Base-by-base conservation (phyloP, 768 basidiomycete genomes). In the Lactarius sp. region DNA sequence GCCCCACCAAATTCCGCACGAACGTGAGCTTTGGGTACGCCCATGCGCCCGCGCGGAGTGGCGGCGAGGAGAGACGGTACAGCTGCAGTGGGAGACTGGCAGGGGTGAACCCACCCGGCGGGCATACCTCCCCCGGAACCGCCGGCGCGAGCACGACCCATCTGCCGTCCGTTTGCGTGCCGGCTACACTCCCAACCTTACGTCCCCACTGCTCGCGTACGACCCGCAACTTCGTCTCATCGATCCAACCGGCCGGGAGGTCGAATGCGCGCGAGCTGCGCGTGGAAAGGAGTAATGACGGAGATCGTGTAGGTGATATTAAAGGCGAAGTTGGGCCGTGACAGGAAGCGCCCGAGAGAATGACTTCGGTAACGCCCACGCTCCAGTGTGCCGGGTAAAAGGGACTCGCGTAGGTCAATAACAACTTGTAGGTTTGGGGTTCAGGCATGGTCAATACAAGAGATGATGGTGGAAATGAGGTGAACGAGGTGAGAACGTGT, bases 301-400 rank as follows among this genome's bases (percentile, higher is more conserved):
- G 73, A 72, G 87, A 77, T 33, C 80, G 74, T 14, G 71, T 67
- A 2, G 68, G 62, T 36, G 54, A 67, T 59, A 59, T 54, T 58
- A 69, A 64, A 61, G 60, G 31, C 59, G 44, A 27, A 34, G 57
- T 34, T 18, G 62, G 14, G n/a, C 47, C 7, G 16, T 56, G 31
- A 55, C 44, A 52, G 22, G 52, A 22, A 36, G 60, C 60, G 64
- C 31, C 61, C 71, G 83, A 79, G 52, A 93, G 88, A 54, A 89
- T 79, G 44, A 93, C 75, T 70, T 92, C 91, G 9, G 90, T 89
- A 5, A 83, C 85, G 37, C 88, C 89, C 36, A 86, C 81, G 31
- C 85, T 85, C 88, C 88, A 93, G 71, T 93, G 92, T 18, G 78
- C 77, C 4, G 91, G 91, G 71, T 89, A 92, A 49, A 93, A 86